Conservation (phyloP, 768 basidiomycete species). For the Mrakia gelida region DNA sequence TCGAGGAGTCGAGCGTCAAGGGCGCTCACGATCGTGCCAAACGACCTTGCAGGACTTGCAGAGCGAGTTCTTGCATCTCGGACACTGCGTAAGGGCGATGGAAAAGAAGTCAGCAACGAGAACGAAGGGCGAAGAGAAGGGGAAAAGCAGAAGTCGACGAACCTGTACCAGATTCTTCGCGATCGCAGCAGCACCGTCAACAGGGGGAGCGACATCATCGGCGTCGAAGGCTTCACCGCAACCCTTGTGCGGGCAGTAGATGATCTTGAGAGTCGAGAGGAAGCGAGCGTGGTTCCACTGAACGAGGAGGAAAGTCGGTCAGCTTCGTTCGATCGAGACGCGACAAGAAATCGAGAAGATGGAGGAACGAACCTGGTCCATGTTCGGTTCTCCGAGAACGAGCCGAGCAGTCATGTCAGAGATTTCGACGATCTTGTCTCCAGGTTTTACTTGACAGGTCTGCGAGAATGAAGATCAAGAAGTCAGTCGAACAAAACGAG, state of each 20-base stretch:
- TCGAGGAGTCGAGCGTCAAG: not conserved
- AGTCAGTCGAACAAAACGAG: not conserved
- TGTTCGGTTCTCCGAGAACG: slow-evolving; percentile 1
- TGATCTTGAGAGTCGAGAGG: slow-evolving; percentile 6
- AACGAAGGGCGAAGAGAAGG: not conserved
- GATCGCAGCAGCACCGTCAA: not conserved
- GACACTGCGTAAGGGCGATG: not conserved
- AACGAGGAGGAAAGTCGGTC: not conserved
- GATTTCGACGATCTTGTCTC: not conserved
- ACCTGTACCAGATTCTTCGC: not conserved
- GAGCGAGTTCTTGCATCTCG: not conserved
- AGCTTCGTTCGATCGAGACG: too few relatives aligned
- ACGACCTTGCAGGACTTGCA: slow-evolving; percentile 9
- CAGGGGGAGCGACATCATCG: not conserved
- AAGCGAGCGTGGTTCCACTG: slow-evolving; percentile 20
- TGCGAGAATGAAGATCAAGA: not conserved
- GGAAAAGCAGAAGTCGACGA: not conserved
- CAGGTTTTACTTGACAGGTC: slow-evolving; percentile 10
- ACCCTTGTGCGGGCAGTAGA: slow-evolving; percentile 10
- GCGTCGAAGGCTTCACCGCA: slow-evolving; percentile 16
- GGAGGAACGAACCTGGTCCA: not conserved
- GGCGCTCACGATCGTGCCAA: not conserved
- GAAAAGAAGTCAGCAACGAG: not conserved
- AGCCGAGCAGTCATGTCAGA: slow-evolving; percentile 16
- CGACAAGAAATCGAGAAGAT: not conserved